Conservation (phyloP, 2,329 filamentous ascomycete genomes). For the Exophiala sp. region DNA sequence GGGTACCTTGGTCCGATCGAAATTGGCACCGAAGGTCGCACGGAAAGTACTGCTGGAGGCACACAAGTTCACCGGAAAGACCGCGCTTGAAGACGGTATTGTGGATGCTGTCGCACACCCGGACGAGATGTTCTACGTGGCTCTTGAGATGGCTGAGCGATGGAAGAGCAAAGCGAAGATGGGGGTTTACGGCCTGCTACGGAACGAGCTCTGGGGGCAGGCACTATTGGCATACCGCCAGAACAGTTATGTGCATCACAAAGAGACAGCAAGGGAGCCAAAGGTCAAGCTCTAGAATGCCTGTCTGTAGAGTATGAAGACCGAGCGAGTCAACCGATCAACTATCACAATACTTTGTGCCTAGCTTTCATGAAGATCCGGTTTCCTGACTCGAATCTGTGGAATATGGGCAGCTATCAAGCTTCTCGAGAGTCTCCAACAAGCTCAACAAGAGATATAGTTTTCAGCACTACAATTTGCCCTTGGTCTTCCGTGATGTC, state of each 20-base stretch:
- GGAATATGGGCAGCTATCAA: too few species aligned
- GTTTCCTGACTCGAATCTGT: too few species aligned
- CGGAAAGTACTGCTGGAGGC: constrained; percentile 55
- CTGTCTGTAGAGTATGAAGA: background rate
- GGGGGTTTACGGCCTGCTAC: constrained; percentile 47
- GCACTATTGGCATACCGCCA: constrained; percentile 47
- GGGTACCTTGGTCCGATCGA: constrained; percentile 49
- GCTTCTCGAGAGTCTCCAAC: background rate
- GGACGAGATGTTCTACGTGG: constrained; percentile 46
- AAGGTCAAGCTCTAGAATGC: constrained; percentile 45
- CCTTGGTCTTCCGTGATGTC: constrained; percentile 15
- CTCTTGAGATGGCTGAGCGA: constrained; percentile 41
- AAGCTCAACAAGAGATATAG: background rate
- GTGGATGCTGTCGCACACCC: constrained; percentile 51
- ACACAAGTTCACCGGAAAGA: constrained; percentile 51
- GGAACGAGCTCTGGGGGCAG: constrained; percentile 54
- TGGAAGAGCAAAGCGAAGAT: constrained; percentile 36
- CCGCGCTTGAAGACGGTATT: constrained; percentile 51
- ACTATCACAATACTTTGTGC: too few species aligned
- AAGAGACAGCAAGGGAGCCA: constrained; percentile 38
- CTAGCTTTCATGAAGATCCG: too few species aligned
- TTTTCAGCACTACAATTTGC: constrained; percentile 3
- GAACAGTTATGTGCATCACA: constrained; percentile 53
- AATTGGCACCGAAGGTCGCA: constrained; percentile 49
- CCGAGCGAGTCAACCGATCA: too few species aligned